phyloP scores from a whole-genome alignment of 768 basidiomycete genomes.

The Lentinula aciculospora region DNA sequence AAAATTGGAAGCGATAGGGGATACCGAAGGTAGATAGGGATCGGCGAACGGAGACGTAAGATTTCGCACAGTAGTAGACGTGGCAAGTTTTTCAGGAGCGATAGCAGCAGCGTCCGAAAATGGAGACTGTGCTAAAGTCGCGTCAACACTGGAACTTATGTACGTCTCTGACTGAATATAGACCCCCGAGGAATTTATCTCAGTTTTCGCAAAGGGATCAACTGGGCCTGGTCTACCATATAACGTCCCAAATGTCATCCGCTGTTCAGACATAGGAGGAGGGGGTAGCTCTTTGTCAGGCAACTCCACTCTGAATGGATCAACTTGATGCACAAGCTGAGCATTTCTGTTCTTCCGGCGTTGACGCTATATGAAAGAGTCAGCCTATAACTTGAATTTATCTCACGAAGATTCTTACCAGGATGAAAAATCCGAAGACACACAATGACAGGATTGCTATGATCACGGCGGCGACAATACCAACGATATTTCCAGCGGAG shows the following conservation, averaged over 20 bases:
- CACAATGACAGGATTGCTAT: constrained; percentile 33
- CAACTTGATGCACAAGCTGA: constrained; percentile 41
- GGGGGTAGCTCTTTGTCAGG: constrained; percentile 30
- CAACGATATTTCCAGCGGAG: constrained; percentile 19
- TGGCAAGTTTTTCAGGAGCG: not conserved
- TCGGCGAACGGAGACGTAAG: constrained; percentile 24
- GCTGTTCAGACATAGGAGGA: constrained; percentile 60
- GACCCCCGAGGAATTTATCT: not conserved
- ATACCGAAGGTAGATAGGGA: not conserved
- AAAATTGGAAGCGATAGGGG: not conserved
- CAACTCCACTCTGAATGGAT: constrained; percentile 46
- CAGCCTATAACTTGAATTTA: not conserved
- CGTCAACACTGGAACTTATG: not conserved
- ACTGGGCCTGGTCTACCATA: constrained; percentile 22
- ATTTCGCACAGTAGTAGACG: not conserved
- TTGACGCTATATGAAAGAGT: constrained; percentile 30
- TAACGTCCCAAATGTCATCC: constrained; percentile 24
- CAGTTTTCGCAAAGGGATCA: not conserved
- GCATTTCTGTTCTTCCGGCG: constrained; percentile 36
- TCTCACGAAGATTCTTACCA: constrained; percentile 28
- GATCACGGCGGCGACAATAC: constrained; percentile 42
- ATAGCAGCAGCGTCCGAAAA: not conserved
- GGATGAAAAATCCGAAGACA: constrained; percentile 38
- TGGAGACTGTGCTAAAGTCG: not conserved
- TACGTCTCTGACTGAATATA: not conserved